Conservation (phyloP, 345 rosid species). For the Ceriops zippeliana region DNA sequence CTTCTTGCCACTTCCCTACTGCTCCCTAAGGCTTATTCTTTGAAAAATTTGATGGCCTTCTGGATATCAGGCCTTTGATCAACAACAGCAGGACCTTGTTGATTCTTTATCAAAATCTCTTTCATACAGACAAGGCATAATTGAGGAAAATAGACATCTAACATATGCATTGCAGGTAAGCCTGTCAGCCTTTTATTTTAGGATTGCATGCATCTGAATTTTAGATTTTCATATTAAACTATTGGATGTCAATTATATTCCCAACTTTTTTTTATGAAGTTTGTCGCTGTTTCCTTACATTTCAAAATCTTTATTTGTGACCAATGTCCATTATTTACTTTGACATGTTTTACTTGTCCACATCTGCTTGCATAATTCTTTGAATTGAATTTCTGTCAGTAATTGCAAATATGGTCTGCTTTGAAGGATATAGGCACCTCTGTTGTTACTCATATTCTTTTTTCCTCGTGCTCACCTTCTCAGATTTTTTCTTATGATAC, state of each 20-base stretch:
- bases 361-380: neutral
- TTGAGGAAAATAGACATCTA: slow-evolving; percentile 89
- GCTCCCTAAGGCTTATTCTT: slow-evolving; percentile 8
- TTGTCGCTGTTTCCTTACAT: neutral
- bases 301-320: neutral
- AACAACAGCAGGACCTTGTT: slow-evolving; percentile 94
- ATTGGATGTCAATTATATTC: neutral
- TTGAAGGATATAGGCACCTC: neutral
- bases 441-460: neutral
- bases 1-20: neutral
- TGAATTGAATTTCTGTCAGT: neutral
- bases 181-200: too few species aligned
- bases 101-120: slow-evolving; percentile 97
- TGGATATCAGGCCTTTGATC: slow-evolving; percentile 84
- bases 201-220: too few species aligned
- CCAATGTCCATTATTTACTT: neutral
- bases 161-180: slow-evolving; percentile 86
- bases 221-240: neutral
- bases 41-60: slow-evolving; percentile 16
- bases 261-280: neutral
- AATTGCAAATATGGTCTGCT: neutral
- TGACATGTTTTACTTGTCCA: neutral
- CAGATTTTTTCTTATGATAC: neutral
- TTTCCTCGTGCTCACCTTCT: neutral
- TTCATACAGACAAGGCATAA: slow-evolving; percentile 89